Conservation (phyloP, 73 alveolate genomes). For the Paramecium sonneborni region DNA sequence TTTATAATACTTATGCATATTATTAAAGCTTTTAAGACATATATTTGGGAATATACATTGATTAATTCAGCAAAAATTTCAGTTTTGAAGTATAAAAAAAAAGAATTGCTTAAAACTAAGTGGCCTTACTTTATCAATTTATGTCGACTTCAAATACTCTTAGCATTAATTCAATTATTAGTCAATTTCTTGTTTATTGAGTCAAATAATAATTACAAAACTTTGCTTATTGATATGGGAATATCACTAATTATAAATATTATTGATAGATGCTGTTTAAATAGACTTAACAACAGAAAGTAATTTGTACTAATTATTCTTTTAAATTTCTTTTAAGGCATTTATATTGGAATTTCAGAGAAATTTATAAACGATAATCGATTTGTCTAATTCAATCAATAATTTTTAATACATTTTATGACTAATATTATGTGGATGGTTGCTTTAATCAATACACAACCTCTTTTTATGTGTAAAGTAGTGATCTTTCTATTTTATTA, state of each 20-base stretch:
- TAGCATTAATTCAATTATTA: background rate
- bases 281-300: background rate
- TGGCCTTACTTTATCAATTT: background rate
- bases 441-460: background rate
- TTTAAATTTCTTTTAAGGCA: background rate
- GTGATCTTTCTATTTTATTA: background rate
- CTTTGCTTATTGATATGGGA: background rate
- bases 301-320: background rate
- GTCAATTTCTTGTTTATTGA: background rate
- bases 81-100: background rate
- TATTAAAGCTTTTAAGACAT: background rate
- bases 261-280: background rate
- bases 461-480: background rate
- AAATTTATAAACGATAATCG: background rate
- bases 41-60: conserved; percentile 10
- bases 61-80: background rate
- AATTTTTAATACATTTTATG: background rate
- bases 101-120: background rate
- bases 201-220: background rate
- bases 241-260: background rate
- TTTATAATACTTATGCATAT: background rate
- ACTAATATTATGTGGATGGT: background rate
- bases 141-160: background rate
- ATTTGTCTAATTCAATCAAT: background rate
- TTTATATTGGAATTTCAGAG: background rate